Percentiles rank a stretch among this genome's conserved stretches.
Conservation (phyloP, 2,329 filamentous ascomycete species). For the Colletotrichum tanaceti region DNA sequence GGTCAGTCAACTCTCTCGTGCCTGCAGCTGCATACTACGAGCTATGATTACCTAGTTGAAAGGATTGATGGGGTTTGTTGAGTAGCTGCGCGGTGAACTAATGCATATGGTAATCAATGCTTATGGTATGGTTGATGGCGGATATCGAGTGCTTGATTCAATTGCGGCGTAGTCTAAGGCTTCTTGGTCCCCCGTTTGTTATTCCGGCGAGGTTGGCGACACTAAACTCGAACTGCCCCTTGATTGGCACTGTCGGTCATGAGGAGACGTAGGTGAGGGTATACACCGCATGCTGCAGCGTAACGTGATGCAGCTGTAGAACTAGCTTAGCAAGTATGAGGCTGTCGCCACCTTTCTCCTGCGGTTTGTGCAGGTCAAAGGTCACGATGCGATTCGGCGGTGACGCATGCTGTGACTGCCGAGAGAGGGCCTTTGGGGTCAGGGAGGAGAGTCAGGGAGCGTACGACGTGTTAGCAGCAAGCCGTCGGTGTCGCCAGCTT, state of each 20-base stretch:
- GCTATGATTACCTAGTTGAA: neutral
- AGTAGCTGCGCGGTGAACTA: neutral
- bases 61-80: no score
- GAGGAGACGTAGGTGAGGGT: slow-evolving; percentile 1
- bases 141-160: neutral
- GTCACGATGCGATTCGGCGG: slow-evolving; percentile 13
- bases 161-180: neutral
- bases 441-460: neutral
- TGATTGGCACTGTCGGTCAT: neutral
- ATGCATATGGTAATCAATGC: neutral
- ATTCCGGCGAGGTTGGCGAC: neutral
- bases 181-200: slow-evolving; percentile 1
- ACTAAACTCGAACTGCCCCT: slow-evolving; percentile 1
- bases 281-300: slow-evolving; percentile 22
- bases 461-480: neutral
- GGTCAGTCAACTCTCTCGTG: neutral
- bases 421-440: neutral
- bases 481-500: neutral
- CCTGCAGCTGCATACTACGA: neutral
- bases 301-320: slow-evolving; percentile 27
- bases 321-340: slow-evolving; percentile 16
- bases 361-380: slow-evolving; percentile 9
- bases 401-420: slow-evolving; percentile 8
- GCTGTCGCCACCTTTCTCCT: slow-evolving; percentile 5
- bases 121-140: neutral